Percentiles rank a stretch among this genome's conserved stretches.
phyloP scores from a whole-genome alignment of 495 filamentous ascomycete species.

The Cenococcum geophilum region DNA sequence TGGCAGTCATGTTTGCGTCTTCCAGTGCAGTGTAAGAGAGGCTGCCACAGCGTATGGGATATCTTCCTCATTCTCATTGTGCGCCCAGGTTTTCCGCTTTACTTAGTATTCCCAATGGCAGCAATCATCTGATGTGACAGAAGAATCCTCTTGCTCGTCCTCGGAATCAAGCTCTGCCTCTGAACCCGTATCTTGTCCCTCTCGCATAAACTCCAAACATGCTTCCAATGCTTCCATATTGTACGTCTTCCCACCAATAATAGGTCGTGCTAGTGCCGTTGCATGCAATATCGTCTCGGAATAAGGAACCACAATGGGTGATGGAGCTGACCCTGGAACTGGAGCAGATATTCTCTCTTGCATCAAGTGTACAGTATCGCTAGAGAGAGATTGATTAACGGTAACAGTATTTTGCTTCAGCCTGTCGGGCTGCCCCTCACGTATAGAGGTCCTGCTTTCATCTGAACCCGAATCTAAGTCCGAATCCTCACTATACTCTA shows the following conservation, averaged over 20 bases:
- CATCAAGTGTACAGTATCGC: too few relatives aligned
- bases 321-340: too few relatives aligned
- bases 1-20: neutral
- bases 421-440: too few relatives aligned
- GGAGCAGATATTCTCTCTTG: too few relatives aligned
- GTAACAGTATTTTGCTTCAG: too few relatives aligned
- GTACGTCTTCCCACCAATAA: neutral
- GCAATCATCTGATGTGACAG: neutral
- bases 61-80: neutral
- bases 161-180: neutral
- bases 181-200: neutral
- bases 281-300: neutral
- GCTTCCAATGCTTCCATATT: neutral
- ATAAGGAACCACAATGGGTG: too few relatives aligned
- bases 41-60: neutral
- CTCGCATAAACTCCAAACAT: neutral
- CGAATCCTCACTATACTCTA: too few relatives aligned
- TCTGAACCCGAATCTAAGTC: too few relatives aligned
- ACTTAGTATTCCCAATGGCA: conserved; percentile 1
- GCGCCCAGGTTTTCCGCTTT: neutral
- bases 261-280: neutral
- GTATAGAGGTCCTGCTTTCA: too few relatives aligned
- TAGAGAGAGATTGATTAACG: too few relatives aligned
- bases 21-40: neutral
- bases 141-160: neutral